Base-by-base conservation (phyloP, 495 filamentous ascomycete genomes). In the Thermochaetoides thermophila region DNA sequence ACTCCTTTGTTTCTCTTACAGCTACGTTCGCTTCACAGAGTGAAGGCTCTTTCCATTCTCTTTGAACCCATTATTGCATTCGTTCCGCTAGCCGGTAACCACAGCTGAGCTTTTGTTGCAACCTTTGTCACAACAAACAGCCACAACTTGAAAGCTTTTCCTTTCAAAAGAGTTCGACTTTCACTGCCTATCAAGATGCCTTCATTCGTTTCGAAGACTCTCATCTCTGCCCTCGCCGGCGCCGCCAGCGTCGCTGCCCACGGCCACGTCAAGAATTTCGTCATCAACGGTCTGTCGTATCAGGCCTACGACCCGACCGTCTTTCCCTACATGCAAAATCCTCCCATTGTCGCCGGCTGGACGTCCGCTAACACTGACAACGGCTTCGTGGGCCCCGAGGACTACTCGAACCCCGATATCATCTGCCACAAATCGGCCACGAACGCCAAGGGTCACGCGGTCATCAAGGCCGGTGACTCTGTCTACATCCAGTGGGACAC, bases 211-310 rank as follows among this genome's bases (percentile, higher is more conserved):
- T 38, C 39, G 38, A 49, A 44, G 23, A 44, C 47, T 12, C 46
- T 59, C 28, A 32, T 55, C 44, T 49, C 65, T 25, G 46, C 63
- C 39, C 53, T 76, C 40, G 61, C 62, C 31, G 60, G 63, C 41
- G 59, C 64, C 31, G 52, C 68, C 25, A 43, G 66, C 31, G 71
- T 74, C 29, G 61, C 63, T 32, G 72, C 67, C 37, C 75, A 80
- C 54, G 75, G 75, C 18, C 69, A 65, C 34, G 72, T 78, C 19
- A 55, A 56, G 21, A 66, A 73, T 38, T 61, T 74, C 44, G 59
- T 76, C 19, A 62, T 69, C 37, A 70, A 74, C 42, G 74, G 71
- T 19, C 55, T 56, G 19, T 68, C 62, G 39, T 69, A 62, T 32
- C 18, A 32, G 16, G 56, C 57, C 40, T 63, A 57, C 31, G 54